Base-by-base conservation (phyloP, 371 early-diverging fungal species). In the Mortierella sp. region DNA sequence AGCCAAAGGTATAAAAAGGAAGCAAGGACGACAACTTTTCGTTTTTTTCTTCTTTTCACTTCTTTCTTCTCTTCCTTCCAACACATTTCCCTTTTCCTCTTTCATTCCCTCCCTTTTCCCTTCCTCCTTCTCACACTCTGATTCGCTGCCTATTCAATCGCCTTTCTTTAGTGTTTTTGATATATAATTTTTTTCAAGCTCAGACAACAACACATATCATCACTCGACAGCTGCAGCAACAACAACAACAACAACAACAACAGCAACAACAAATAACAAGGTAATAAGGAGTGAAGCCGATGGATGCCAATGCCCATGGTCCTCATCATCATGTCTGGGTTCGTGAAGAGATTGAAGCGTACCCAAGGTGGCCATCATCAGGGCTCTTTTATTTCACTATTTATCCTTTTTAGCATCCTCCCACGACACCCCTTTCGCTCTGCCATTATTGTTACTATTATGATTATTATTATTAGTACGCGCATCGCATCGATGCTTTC, bases 141-240 rank as follows among this genome's bases (percentile, higher is more conserved):
- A 63, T 63, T 63, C 63, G 63, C 63, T 63, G 63, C 34, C 9
- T 31, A 63, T 63, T 63, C 63, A 63, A 31, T 63, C 31, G 28
- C 6, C 34, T 5, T 6, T 6, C 16, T 8, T 8, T 21, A 34
- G 16, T 63, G n/a, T n/a, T n/a, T 34, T 34, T 5, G 31, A 19
- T 34, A 31, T 63, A 63, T 19, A 63, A 63, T 8, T 34, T 63
- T 63, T 63, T 63, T 63, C 63, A 63, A 63, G 34, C 34, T 63
- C 63, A 63, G 63, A 60, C 63, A 31, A 14, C 31, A 34, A 31
- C 31, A 26, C 9, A 63, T 16, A 60, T 63, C 21, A 26, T 16
- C 63, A 34, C 63, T 31, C 31, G 63, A 16, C 34, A 63, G 19
- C 19, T 7, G 28, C 0, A 58, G 28, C 28, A 57, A 63, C 63